Evolutionary conservation across 768 basidiomycete genomes (phyloP), one percentile per base, ranked within the genome.

Genomic region (Calocybe indica): DNA sequence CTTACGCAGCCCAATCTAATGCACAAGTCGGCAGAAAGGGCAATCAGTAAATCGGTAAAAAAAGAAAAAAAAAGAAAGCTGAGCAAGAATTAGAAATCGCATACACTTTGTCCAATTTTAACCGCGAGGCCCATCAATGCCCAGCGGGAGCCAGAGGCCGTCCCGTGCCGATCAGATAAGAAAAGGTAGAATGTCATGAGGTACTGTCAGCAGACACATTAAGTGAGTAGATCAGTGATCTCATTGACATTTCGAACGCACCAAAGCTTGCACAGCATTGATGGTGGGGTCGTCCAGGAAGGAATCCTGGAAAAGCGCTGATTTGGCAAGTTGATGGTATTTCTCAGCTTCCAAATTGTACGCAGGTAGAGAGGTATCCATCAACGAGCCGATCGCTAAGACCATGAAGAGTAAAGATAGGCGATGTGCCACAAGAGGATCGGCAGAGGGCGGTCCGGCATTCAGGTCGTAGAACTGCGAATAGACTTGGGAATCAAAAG

Each of bases 161-260:
- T 79, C 10, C 82, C 83, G 63, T 85, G 80, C 51, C 83, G 74
- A 64, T 85, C 83, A 48, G 76, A 73, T 44, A 85, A 68, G 64
- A 84, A 85, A 33, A 85, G 70, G 57, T 83, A 85, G 57, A 75
- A 83, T 7, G 81, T 75, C 82, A 85, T 85, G 50, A 85, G 68
- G 59, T 76, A 81, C 83, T 85, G 51, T 30, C 48, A 36, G 45
- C 13, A 46, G 33, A 13, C 40, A 14, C 45, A 50, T 22, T 37
- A 49, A 40, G 46, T 39, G 43, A 37, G 39, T 43, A 40, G 43
- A 58, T 58, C 35, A 53, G 44, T 43, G 52, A 40, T 48, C 54
- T 36, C 34, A 35, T 31, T 48, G 12, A n/a, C 6, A 53, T 28
- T 45, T 15, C 41, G 15, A 39, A 68, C 80, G 54, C 62, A 80